Evolutionary conservation across 2,329 filamentous ascomycete genomes (phyloP).

Genomic region (Pseudogymnoascus sp.): DNA sequence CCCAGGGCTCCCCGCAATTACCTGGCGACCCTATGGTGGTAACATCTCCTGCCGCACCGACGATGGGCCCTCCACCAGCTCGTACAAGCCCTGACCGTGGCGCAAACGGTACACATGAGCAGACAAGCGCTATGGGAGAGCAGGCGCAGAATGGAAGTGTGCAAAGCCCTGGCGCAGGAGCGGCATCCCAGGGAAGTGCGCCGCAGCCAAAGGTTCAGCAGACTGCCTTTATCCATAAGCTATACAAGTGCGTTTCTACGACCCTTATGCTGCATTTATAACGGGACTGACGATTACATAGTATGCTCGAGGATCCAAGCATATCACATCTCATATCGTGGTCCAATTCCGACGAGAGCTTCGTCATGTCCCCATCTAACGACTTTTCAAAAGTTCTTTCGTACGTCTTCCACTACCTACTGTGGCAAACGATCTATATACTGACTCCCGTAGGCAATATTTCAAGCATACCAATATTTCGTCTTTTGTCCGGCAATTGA

Average conservation of each 20-base stretch:
- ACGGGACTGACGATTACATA: conserved; percentile 32
- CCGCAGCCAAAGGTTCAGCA: conserved; percentile 97
- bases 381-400: conserved; percentile 97
- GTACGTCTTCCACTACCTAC: conserved; percentile 47
- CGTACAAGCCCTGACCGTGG: conserved; percentile 27
- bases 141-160: conserved; percentile 30
- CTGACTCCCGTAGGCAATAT: conserved; percentile 62
- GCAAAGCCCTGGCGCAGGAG: conserved; percentile 28
- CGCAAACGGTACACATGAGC: conserved; percentile 26
- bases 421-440: conserved; percentile 13
- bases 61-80: conserved; percentile 26
- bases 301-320: conserved; percentile 89
- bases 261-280: background rate
- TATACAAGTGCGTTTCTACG: conserved; percentile 71
- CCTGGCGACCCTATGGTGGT: conserved; percentile 55
- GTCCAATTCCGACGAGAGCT: conserved; percentile 89
- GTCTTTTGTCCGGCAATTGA: conserved; percentile 92
- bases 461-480: conserved; percentile 99
- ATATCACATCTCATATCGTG: conserved; percentile 97
- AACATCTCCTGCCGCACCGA: conserved; percentile 40
- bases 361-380: conserved; percentile 95
- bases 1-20: conserved; percentile 49
- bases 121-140: conserved; percentile 22
- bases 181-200: conserved; percentile 59
- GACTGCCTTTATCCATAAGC: conserved; percentile 97